These are phyloP conservation scores for Leavenworthia alabamica DNA, from an alignment of 345 rosid genomes.

Conservation along the genomic window DNA sequence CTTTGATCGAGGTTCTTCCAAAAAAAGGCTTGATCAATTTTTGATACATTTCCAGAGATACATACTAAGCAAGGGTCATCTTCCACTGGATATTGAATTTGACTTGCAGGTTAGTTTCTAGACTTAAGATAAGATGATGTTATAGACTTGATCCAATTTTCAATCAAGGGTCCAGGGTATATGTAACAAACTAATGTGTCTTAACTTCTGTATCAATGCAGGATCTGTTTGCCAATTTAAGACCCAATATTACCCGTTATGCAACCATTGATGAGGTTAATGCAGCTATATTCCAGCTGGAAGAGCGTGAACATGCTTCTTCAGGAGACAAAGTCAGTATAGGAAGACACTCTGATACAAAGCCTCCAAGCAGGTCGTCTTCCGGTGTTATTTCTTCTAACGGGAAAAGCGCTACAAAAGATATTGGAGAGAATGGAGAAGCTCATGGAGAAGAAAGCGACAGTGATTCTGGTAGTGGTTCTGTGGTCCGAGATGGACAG, in stretches of 20 bases:
- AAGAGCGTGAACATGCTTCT: conserved; percentile 63
- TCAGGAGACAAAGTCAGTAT: conserved; percentile 49
- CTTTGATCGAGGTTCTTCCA: conserved; percentile 95
- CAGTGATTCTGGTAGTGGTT: conserved; percentile 83
- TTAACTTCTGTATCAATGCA: conserved; percentile 33
- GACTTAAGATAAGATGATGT: background rate
- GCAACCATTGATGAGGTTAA: conserved; percentile 73
- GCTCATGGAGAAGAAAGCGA: conserved; percentile 62
- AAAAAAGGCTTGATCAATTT: conserved; percentile 91
- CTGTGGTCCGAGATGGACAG: conserved; percentile 55
- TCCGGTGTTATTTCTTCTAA: conserved; percentile 42
- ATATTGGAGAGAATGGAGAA: conserved; percentile 66
- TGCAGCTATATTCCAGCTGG: conserved; percentile 69
- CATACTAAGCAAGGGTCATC: conserved; percentile 72
- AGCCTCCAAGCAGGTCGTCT: conserved; percentile 39
- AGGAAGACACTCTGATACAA: conserved; percentile 59
- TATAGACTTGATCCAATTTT: conserved; percentile 1
- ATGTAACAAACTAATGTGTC: conserved; percentile 7
- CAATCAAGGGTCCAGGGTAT: background rate
- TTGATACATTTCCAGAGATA: conserved; percentile 92
- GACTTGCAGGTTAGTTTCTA: conserved; percentile 74
- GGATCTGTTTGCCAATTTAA: conserved; percentile 90
- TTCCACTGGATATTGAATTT: conserved; percentile 89
- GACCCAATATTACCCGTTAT: conserved; percentile 78
- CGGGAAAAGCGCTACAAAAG: conserved; percentile 40